Evolutionary conservation across 2,329 filamentous ascomycete species (phyloP), one percentile per base, ranked within the genome.

Genomic region (Dothideomycetes sp.): DNA sequence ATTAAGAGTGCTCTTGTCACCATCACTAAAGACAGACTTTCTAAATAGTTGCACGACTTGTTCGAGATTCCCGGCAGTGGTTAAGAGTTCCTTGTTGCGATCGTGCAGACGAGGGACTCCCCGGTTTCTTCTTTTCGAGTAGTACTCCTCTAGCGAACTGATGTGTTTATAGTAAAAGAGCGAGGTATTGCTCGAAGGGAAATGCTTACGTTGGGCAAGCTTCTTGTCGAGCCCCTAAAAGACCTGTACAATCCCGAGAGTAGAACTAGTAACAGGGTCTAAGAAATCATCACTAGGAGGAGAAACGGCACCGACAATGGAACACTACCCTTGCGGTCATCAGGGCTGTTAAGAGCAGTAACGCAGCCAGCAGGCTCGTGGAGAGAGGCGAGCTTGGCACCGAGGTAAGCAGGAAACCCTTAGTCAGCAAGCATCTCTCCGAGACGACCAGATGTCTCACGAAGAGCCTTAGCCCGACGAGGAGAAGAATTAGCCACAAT

Each of bases 161-260:
- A 81, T 93, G 70, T 98, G 98, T 70, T 98, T 98, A 73, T 80
- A 89, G 77, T 98, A 98, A 50, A 86, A 94, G 50, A 85, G 70
- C 15, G 79, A 78, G 7, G 91, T 96, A 72, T 98, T 98, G 71
- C 98, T 88, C 22, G 88, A 95, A 4, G 91, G 91, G 74, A 98
- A 98, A 66, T 98, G 91, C 70, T 98, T 98, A 55, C 91, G 81
- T 68, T 96, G 91, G 16, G 91, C 91, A 45, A 98, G 81, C 73
- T 96, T 96, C 81, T 98, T 96, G 73, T 98, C 91, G 37, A 96
- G 76, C 74, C 91, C 91, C 91, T 91, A 98, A 72, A 98, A 98
- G 52, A 98, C 91, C 63, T 98, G 91, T 56, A 98, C 91, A 58
- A 98, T 98, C 76, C 84, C 78, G 34, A 98, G 79, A 15, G 91